phyloP scores from a whole-genome alignment of 306 rosid species.

The Malus sylvestris region DNA sequence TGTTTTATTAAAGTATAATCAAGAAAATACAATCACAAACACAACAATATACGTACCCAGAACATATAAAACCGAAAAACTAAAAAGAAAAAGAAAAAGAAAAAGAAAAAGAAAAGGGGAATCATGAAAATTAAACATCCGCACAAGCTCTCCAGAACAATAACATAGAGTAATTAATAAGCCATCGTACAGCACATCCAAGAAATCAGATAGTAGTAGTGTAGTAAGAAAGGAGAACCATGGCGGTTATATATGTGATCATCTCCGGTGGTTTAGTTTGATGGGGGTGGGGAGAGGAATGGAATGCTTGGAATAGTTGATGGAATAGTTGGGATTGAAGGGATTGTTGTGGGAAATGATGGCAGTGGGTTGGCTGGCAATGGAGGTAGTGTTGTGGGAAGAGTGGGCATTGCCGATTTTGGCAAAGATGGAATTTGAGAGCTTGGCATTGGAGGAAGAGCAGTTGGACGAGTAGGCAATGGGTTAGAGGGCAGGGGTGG shows the following conservation, averaged over 20 bases:
- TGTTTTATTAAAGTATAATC: background rate
- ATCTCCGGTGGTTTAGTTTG: conserved; percentile 5
- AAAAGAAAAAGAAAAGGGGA: too few species aligned
- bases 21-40: background rate
- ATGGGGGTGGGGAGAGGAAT: conserved; percentile 9
- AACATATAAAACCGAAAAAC: too few species aligned
- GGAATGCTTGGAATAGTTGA: conserved; percentile 3
- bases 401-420: background rate
- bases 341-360: background rate
- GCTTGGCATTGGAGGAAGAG: background rate
- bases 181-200: background rate
- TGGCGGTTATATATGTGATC: background rate
- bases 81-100: too few species aligned
- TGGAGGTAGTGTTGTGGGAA: background rate
- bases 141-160: background rate
- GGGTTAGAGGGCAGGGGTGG: conserved; percentile 4
- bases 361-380: conserved; percentile 1
- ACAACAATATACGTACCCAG: background rate
- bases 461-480: background rate
- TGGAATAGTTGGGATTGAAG: conserved; percentile 8
- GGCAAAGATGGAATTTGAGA: conserved; percentile 8
- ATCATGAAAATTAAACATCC: background rate
- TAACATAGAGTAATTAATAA: background rate
- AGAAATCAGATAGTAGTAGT: background rate
- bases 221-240: background rate